A percentile compares a stretch with the other conserved stretches of the same genome.
phyloP scores from a whole-genome alignment of 176 grass and related monocot genomes.

The Eragrostis curvula region DNA sequence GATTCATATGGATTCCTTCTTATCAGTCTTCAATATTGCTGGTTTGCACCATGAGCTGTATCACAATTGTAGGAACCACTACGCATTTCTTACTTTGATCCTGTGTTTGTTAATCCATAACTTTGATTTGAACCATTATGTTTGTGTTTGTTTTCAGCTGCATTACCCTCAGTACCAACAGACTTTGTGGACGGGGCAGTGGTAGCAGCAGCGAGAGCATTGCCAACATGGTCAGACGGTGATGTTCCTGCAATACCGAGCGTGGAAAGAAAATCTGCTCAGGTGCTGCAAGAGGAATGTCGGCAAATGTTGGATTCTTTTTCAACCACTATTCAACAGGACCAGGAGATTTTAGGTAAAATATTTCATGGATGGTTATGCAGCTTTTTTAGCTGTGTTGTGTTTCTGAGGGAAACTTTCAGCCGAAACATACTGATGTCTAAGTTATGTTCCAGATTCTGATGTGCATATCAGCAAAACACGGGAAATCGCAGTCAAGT shows the following conservation, averaged over 20 bases:
- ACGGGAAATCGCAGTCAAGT: conserved; percentile 78
- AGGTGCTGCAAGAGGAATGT: conserved; percentile 83
- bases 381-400: background rate
- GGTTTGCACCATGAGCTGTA: conserved; percentile 84
- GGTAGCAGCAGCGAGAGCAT: conserved; percentile 80
- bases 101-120: background rate
- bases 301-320: conserved; percentile 68
- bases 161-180: conserved; percentile 61
- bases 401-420: background rate
- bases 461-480: conserved; percentile 69
- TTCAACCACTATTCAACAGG: conserved; percentile 71
- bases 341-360: conserved; percentile 78
- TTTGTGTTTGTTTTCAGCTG: conserved; percentile 46
- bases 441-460: conserved; percentile 58
- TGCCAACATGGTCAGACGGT: conserved; percentile 91
- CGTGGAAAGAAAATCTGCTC: conserved; percentile 73
- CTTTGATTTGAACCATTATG: conserved; percentile 22
- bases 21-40: conserved; percentile 89
- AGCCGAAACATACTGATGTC: background rate
- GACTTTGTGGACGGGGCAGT: conserved; percentile 86
- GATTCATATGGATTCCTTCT: conserved; percentile 92
- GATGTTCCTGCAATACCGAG: conserved; percentile 83
- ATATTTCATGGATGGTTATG: conserved; percentile 13
- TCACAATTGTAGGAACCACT: conserved; percentile 71
- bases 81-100: background rate